Evolutionary conservation across 768 basidiomycete species (phyloP).

Genomic region (Lactarius trivialis): DNA sequence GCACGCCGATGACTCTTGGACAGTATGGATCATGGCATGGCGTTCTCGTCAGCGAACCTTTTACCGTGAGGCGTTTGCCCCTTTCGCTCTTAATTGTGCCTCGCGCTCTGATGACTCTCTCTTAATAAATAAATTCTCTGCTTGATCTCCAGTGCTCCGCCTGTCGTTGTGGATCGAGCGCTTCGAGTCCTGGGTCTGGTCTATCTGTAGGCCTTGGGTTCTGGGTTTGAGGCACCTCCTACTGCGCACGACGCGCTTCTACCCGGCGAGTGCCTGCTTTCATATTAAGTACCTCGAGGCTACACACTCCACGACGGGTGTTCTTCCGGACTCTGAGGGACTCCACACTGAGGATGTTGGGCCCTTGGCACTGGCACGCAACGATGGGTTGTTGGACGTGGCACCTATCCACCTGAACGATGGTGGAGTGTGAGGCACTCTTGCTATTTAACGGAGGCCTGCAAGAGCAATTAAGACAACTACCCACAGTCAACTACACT

Average conservation of each 20-base stretch:
- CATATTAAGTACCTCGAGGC: neutral
- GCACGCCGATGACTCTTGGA: neutral
- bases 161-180: neutral
- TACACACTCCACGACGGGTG: neutral
- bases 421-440: neutral
- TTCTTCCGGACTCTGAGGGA: neutral
- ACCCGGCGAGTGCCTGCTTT: neutral
- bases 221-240: neutral
- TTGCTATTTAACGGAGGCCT: slow-evolving; percentile 5
- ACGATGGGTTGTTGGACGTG: slow-evolving; percentile 9
- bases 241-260: neutral
- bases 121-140: no score
- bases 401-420: neutral
- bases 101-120: no score
- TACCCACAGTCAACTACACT: neutral
- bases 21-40: neutral
- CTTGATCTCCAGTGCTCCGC: neutral
- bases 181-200: neutral
- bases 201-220: neutral
- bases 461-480: neutral
- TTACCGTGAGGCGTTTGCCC: neutral
- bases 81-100: neutral
- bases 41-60: slow-evolving; percentile 11
- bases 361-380: no score
- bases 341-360: no score